These are phyloP conservation scores for Hypoxylon subgilvum DNA, from an alignment of 495 filamentous ascomycete genomes.

Conservation along the genomic window DNA sequence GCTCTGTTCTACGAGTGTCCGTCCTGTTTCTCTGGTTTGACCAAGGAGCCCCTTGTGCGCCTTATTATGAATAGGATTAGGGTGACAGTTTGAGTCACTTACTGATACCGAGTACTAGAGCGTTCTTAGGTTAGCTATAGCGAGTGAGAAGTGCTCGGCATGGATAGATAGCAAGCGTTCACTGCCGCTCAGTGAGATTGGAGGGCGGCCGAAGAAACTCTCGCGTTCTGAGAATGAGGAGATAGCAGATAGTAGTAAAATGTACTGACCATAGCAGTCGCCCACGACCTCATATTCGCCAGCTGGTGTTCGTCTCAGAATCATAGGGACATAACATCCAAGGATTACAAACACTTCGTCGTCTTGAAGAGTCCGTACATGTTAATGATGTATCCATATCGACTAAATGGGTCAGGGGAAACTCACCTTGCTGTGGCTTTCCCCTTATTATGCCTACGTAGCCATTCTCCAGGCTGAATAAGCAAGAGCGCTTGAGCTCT, in stretches of 20 bases:
- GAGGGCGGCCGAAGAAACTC: no score
- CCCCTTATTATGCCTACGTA: constrained; percentile 13
- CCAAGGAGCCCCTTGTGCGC: background rate
- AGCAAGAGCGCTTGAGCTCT: background rate
- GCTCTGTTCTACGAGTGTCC: background rate
- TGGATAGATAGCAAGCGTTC: no score
- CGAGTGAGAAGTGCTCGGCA: no score
- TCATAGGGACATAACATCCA: constrained; percentile 17
- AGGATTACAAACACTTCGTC: constrained; percentile 21
- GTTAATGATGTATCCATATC: background rate
- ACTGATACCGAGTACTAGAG: constrained; percentile 22
- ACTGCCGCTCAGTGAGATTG: no score
- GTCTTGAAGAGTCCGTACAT: background rate
- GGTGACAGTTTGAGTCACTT: background rate
- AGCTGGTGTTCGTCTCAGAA: constrained; percentile 9
- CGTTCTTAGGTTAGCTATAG: background rate
- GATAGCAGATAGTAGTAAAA: background rate
- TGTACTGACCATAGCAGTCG: constrained; percentile 25
- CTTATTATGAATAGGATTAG: no score
- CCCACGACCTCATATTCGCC: constrained; percentile 21
- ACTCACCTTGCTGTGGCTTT: constrained; percentile 13
- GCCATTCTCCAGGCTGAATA: constrained; percentile 10
- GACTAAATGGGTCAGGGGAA: no score
- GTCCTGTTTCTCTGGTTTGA: background rate
- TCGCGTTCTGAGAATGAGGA: no score